Percentiles rank a stretch among this genome's conserved stretches.
These are phyloP conservation scores for Bolboschoenoplectus hybrid DNA, from an alignment of 202 grass and related monocot species.

Conservation along the genomic window DNA sequence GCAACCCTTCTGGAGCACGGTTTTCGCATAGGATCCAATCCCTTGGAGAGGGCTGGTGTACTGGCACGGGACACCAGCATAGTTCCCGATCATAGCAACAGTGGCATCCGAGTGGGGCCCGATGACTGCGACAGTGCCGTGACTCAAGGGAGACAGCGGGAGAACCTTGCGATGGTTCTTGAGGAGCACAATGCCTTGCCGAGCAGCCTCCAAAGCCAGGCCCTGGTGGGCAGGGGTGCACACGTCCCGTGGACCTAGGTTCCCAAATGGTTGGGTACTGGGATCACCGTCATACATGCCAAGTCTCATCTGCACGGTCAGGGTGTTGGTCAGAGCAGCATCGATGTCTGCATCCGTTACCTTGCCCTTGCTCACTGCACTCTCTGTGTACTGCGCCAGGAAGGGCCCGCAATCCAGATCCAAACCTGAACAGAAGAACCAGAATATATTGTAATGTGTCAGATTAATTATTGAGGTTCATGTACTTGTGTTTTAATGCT, in stretches of 20 bases:
- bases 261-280: slow-evolving; percentile 47
- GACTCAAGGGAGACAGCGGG: slow-evolving; percentile 23
- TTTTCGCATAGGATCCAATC: slow-evolving; percentile 46
- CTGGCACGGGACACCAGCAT: slow-evolving; percentile 60
- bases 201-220: slow-evolving; percentile 72
- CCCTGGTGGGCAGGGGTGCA: slow-evolving; percentile 58
- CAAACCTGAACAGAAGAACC: slow-evolving; percentile 42
- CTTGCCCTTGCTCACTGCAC: slow-evolving; percentile 48
- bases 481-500: not conserved
- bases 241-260: slow-evolving; percentile 56
- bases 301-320: slow-evolving; percentile 71
- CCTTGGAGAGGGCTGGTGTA: slow-evolving; percentile 75
- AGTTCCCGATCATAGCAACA: slow-evolving; percentile 80
- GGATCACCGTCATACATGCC: slow-evolving; percentile 81
- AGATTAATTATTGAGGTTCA: not conserved
- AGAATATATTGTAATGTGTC: not conserved
- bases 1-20: slow-evolving; percentile 55
- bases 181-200: slow-evolving; percentile 66
- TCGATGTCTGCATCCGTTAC: slow-evolving; percentile 57
- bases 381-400: slow-evolving; percentile 53
- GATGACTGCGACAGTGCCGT: slow-evolving; percentile 50
- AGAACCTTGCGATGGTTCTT: slow-evolving; percentile 51
- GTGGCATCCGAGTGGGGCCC: slow-evolving; percentile 74
- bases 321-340: slow-evolving; percentile 57
- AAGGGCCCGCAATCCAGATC: slow-evolving; percentile 84